phyloP scores from a whole-genome alignment of 2,329 filamentous ascomycete genomes.

The Tolypocladium ovalisporum region DNA sequence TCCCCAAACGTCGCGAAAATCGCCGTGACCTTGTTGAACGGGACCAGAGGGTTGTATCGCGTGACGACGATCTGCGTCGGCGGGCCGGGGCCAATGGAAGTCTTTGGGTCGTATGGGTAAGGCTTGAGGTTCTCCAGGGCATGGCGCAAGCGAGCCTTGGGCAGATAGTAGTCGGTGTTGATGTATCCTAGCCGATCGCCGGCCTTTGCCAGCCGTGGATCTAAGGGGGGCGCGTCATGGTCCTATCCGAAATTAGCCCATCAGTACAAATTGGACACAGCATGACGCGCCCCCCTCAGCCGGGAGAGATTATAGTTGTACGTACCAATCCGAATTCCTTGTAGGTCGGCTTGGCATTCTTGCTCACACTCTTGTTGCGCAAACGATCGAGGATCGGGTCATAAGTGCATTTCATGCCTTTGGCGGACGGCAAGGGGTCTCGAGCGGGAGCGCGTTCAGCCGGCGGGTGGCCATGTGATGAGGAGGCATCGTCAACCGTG shows the following conservation, averaged over 20 bases:
- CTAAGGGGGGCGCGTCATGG: constrained; percentile 67
- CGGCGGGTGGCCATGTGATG: constrained; percentile 20
- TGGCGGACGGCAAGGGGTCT: constrained; percentile 41
- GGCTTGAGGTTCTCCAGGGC: constrained; percentile 72
- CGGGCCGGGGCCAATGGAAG: constrained; percentile 79
- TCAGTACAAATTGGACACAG: constrained; percentile 26
- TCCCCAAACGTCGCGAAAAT: constrained; percentile 76
- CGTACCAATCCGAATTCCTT: constrained; percentile 57
- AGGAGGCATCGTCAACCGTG: constrained; percentile 20
- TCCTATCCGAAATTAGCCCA: constrained; percentile 61
- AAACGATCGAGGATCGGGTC: constrained; percentile 46
- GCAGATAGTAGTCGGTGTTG: constrained; percentile 58
- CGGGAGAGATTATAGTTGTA: constrained; percentile 34
- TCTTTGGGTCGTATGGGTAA: constrained; percentile 70
- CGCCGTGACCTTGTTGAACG: constrained; percentile 65
- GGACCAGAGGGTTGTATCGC: constrained; percentile 87
- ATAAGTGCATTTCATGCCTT: constrained; percentile 49
- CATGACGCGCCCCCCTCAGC: constrained; percentile 49
- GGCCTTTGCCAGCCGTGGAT: constrained; percentile 65
- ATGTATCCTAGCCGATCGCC: constrained; percentile 56
- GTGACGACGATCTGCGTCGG: constrained; percentile 85
- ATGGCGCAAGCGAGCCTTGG: constrained; percentile 59
- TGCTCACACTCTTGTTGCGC: constrained; percentile 39
- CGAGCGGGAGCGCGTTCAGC: constrained; percentile 41
- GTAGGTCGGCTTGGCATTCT: constrained; percentile 48